A percentile compares a stretch with the other conserved stretches of the same genome.
phyloP scores from a whole-genome alignment of 306 rosid genomes.

The Ormosia semicastrata region DNA sequence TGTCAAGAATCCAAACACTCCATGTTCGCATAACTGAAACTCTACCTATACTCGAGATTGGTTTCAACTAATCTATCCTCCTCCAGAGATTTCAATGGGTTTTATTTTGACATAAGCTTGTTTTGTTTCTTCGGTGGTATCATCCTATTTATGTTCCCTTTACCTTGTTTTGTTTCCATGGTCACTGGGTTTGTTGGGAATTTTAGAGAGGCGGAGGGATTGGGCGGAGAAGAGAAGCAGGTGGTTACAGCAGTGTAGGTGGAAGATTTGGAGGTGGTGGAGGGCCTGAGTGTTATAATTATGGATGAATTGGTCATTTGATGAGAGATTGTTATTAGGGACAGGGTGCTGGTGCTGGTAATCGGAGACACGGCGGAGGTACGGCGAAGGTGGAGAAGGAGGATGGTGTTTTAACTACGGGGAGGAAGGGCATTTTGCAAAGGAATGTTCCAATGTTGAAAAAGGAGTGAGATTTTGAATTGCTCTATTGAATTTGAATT shows the following conservation, averaged over 20 bases:
- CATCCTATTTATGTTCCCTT: too few species aligned
- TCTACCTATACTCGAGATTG: too few species aligned
- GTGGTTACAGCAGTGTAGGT: conserved; percentile 11
- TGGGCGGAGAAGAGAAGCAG: conserved; percentile 22
- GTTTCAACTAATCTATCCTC: too few species aligned
- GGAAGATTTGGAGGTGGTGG: conserved; percentile 24
- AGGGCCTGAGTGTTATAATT: conserved; percentile 62
- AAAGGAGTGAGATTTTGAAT: not conserved
- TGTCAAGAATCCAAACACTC: too few species aligned
- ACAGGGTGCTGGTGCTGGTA: conserved; percentile 22
- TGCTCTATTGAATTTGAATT: too few species aligned
- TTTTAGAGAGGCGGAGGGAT: not conserved
- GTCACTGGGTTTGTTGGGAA: too few species aligned
- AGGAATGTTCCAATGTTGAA: conserved; percentile 56
- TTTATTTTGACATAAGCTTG: too few species aligned
- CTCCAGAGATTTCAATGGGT: too few species aligned
- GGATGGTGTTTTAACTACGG: conserved; percentile 66
- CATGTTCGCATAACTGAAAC: too few species aligned
- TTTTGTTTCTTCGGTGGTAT: too few species aligned
- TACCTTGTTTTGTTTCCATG: too few species aligned
- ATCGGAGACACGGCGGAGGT: conserved; percentile 10
- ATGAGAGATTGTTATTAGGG: conserved; percentile 54
- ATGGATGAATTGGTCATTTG: conserved; percentile 67
- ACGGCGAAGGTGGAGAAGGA: conserved; percentile 23
- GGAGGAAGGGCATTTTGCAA: conserved; percentile 79